These are phyloP conservation scores for Lachnellula cervina DNA, from an alignment of 2,329 filamentous ascomycete genomes.

Conservation along the genomic window DNA sequence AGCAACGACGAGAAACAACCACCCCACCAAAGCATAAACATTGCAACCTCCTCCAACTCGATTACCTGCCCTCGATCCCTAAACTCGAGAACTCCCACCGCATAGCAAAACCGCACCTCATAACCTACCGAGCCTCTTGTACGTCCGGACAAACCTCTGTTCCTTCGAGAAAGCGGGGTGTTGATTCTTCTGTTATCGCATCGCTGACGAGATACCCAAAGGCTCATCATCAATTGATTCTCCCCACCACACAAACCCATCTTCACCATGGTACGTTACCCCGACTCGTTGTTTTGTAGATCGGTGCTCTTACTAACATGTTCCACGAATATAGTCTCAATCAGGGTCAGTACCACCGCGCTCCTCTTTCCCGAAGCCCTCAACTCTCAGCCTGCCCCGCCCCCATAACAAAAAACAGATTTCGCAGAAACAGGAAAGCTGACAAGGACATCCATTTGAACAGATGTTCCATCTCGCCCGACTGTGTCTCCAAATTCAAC, in stretches of 20 bases:
- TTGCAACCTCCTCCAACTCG: not conserved
- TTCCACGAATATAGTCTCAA: slow-evolving; percentile 49
- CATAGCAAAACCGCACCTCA: not conserved
- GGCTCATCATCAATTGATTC: slow-evolving; percentile 10
- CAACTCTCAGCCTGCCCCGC: not conserved
- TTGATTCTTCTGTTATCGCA: slow-evolving; percentile 5
- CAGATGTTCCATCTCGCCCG: slow-evolving; percentile 67
- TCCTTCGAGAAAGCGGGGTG: not conserved
- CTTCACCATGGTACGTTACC: slow-evolving; percentile 16
- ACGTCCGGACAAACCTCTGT: not conserved
- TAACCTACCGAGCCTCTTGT: not conserved
- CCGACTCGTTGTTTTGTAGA: not conserved
- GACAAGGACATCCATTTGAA: slow-evolving; percentile 9
- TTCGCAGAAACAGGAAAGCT: not conserved
- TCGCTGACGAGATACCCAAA: slow-evolving; percentile 18
- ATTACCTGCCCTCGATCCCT: not conserved
- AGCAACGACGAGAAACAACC: slow-evolving; percentile 10
- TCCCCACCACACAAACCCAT: slow-evolving; percentile 14
- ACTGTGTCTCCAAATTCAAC: slow-evolving; percentile 69
- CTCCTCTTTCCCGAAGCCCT: slow-evolving; percentile 15
- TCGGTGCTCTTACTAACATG: slow-evolving; percentile 15
- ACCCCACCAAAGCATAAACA: not conserved
- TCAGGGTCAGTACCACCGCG: slow-evolving; percentile 53
- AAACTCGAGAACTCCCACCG: not conserved
- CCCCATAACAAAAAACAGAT: not conserved